These are phyloP conservation scores for Coprinopsis marcescibilis DNA, from an alignment of 768 basidiomycete genomes.

Conservation along the genomic window DNA sequence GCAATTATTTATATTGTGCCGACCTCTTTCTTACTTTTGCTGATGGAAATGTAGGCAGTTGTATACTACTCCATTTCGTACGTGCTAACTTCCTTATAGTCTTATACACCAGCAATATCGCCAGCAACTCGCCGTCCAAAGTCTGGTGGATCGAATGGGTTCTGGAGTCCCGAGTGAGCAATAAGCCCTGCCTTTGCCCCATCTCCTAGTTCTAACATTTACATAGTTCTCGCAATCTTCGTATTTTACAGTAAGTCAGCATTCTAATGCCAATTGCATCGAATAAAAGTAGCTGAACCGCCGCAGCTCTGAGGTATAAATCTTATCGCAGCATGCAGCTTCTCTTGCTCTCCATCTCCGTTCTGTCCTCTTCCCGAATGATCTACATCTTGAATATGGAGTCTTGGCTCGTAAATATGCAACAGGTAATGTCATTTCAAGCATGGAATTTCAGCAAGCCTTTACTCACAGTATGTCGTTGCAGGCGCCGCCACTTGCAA, in stretches of 20 bases:
- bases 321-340: conserved; percentile 44
- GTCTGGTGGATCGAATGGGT: conserved; percentile 51
- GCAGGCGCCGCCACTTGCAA: conserved; percentile 73
- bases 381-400: conserved; percentile 65
- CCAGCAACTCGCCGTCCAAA: conserved; percentile 43
- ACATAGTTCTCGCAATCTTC: conserved; percentile 63
- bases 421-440: conserved; percentile 44
- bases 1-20: conserved; percentile 63
- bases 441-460: background rate
- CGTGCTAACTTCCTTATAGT: conserved; percentile 29
- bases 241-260: conserved; percentile 64
- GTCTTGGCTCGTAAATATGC: conserved; percentile 69
- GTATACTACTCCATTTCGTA: background rate
- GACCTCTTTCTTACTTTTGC: conserved; percentile 63
- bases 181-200: background rate
- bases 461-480: background rate
- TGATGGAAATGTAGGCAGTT: conserved; percentile 89
- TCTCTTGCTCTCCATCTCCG: conserved; percentile 53
- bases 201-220: conserved; percentile 4
- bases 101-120: conserved; percentile 78
- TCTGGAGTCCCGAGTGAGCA: conserved; percentile 69
- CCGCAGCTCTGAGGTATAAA: conserved; percentile 63
- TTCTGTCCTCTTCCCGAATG: conserved; percentile 55
- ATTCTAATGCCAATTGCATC: background rate
- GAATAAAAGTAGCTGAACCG: background rate